Evolutionary conservation across 2,329 filamentous ascomycete species (phyloP), one percentile per base, ranked within the genome.

Genomic region (Alternaria dauci): DNA sequence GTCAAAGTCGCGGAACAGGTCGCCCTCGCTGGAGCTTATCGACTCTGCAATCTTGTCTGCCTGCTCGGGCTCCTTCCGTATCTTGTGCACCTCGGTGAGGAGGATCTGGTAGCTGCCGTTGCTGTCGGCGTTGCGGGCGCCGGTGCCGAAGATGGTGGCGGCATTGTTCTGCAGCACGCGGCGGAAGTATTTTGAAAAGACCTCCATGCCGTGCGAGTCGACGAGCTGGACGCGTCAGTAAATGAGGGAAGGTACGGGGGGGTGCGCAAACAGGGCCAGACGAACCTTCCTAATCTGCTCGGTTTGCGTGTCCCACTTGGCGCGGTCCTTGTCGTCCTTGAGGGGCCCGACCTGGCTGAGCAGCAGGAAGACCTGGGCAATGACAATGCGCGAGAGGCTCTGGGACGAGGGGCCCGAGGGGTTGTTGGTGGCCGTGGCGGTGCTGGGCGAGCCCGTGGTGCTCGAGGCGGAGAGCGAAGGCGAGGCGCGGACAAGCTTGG

Each of bases 191-290:
- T 94, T 96, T 62, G 92, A 89, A 79, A 94, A 97, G 77, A 97
- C 93, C 86, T 99, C 96, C 94, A 99, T 99, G 77, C 94, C 94
- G 93, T 96, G 90, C 75, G 94, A 94, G 88, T 97, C 90, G 83
- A 98, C 91, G 79, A 98, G 89, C 92, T 97, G 67, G 54, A 41
- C 28, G 38, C 32, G 61, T 77, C 58, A 77, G 71, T 58, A 65
- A n/a, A 11, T 26, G 38, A 23, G 14, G 4, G 32, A 34, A 34
- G 32, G 32, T 4, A 7, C 32, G 14, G 32, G 32, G 32, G 11
- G 32, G 11, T 14, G 11, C 48, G 56, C 59, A 51, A 52, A 55
- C 48, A 43, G 34, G 44, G 57, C 36, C 55, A 25, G 46, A 74
- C 86, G 77, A 84, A 96, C 93, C 87, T 96, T 96, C 80, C 89